Conservation (phyloP, 2,329 filamentous ascomycete species). For the Beauveria caledonica region DNA sequence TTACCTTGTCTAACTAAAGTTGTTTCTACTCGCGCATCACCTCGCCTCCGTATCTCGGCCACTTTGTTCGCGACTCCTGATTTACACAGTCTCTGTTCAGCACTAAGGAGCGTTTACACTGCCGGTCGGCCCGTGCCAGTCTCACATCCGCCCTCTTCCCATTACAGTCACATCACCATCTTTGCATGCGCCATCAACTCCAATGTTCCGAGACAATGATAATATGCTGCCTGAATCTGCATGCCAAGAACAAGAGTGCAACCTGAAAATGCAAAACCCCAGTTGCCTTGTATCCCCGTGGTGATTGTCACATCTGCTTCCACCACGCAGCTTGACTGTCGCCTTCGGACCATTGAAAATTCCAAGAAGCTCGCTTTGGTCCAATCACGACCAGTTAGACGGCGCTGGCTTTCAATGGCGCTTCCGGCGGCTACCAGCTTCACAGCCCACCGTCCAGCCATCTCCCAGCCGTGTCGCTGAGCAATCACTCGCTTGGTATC, state of each 20-base stretch:
- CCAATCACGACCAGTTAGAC: not conserved
- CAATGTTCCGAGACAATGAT: constrained; percentile 9
- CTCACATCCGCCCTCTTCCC: not conserved
- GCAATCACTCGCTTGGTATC: constrained; percentile 12
- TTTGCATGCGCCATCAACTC: not conserved
- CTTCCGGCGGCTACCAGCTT: not conserved
- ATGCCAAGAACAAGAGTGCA: constrained; percentile 25
- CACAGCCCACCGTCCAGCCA: constrained; percentile 1
- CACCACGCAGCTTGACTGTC: constrained; percentile 20
- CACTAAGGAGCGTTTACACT: not conserved
- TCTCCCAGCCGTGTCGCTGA: constrained; percentile 11
- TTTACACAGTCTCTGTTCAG: not conserved
- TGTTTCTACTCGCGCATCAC: not conserved
- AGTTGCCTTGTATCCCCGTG: constrained; percentile 30
- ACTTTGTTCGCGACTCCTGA: not conserved
- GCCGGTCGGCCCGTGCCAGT: not conserved
- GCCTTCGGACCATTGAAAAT: constrained; percentile 13
- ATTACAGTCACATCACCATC: not conserved
- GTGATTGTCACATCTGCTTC: constrained; percentile 28
- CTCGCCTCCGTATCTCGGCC: not conserved
- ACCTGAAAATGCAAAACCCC: constrained; percentile 26
- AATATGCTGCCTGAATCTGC: constrained; percentile 17
- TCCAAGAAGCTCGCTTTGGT: not conserved
- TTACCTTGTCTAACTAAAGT: not conserved
- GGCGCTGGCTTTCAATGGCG: not conserved